phyloP scores from a whole-genome alignment of 805 yeast genomes.

The Candida arabinofermentans region DNA sequence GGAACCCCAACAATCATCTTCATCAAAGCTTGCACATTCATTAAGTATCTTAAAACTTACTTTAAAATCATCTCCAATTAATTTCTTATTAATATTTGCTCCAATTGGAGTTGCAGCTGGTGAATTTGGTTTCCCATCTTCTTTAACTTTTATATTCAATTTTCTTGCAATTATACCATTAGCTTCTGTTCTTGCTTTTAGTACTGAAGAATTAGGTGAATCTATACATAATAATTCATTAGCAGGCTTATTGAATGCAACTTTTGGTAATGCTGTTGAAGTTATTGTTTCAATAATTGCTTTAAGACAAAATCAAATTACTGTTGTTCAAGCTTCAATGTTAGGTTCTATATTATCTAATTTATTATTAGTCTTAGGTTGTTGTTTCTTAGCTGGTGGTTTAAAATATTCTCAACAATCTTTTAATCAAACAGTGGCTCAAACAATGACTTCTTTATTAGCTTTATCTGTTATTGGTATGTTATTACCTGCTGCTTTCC shows the following conservation, averaged over 20 bases:
- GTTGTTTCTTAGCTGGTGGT: slow-evolving; percentile 93
- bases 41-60: slow-evolving; percentile 13
- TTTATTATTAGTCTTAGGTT: slow-evolving; percentile 85
- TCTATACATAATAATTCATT: slow-evolving; percentile 80
- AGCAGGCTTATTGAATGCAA: slow-evolving; percentile 93
- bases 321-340: slow-evolving; percentile 97
- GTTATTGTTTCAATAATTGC: slow-evolving; percentile 93
- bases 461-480: slow-evolving; percentile 87
- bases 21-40: neutral
- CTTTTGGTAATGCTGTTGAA: slow-evolving; percentile 97
- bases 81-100: slow-evolving; percentile 74
- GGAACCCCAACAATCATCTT: neutral
- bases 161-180: slow-evolving; percentile 89
- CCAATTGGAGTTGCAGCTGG: slow-evolving; percentile 86
- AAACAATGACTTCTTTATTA: slow-evolving; percentile 92
- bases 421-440: slow-evolving; percentile 96
- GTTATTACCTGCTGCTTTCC: slow-evolving; percentile 94
- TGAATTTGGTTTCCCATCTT: slow-evolving; percentile 46
- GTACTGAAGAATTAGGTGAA: slow-evolving; percentile 88
- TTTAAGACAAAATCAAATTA: slow-evolving; percentile 74
- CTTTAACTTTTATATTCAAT: slow-evolving; percentile 63
- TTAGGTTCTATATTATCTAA: slow-evolving; percentile 90
- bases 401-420: slow-evolving; percentile 78
- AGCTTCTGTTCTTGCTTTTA: slow-evolving; percentile 85
- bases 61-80: slow-evolving; percentile 48